phyloP scores from a whole-genome alignment of 768 basidiomycete species.

The Exidia glandulosa region DNA sequence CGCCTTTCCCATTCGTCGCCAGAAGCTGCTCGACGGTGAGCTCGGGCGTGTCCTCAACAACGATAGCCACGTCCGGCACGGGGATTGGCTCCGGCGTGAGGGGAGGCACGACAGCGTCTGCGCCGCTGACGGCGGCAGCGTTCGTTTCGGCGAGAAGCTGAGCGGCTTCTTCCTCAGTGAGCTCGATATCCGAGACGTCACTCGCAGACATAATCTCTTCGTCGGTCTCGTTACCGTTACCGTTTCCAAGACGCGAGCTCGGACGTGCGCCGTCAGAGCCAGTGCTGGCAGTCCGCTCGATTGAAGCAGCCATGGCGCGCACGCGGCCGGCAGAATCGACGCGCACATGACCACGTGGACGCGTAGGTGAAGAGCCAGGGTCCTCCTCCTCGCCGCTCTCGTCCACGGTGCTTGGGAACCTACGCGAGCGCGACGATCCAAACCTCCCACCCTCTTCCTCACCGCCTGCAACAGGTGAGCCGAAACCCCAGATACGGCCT shows the following conservation, averaged over 20 bases:
- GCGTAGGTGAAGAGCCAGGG: conserved; percentile 10
- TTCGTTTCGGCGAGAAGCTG: background rate
- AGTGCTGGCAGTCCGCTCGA: conserved; percentile 12
- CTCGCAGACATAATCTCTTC: conserved; percentile 1
- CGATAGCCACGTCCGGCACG: conserved; percentile 13
- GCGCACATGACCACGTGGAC: conserved; percentile 1
- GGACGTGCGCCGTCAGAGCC: background rate
- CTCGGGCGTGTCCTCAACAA: background rate
- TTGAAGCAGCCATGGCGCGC: conserved; percentile 12
- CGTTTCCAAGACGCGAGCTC: background rate
- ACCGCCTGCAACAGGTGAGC: background rate
- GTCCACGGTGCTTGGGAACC: conserved; percentile 12
- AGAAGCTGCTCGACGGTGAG: background rate
- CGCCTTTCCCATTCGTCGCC: conserved; percentile 6
- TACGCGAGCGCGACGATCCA: conserved; percentile 6
- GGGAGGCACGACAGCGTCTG: no score
- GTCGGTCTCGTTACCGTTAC: conserved; percentile 6
- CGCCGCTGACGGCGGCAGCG: background rate
- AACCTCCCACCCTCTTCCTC: no score
- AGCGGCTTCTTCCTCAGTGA: conserved; percentile 1
- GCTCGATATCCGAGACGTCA: background rate
- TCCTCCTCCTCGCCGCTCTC: background rate
- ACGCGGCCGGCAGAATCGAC: conserved; percentile 8
- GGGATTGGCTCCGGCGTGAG: conserved; percentile 16
- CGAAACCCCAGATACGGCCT: conserved; percentile 42